Percentiles rank a stretch among this genome's conserved stretches.
Conservation (phyloP, 768 basidiomycete species). For the Lactarius evosmus region DNA sequence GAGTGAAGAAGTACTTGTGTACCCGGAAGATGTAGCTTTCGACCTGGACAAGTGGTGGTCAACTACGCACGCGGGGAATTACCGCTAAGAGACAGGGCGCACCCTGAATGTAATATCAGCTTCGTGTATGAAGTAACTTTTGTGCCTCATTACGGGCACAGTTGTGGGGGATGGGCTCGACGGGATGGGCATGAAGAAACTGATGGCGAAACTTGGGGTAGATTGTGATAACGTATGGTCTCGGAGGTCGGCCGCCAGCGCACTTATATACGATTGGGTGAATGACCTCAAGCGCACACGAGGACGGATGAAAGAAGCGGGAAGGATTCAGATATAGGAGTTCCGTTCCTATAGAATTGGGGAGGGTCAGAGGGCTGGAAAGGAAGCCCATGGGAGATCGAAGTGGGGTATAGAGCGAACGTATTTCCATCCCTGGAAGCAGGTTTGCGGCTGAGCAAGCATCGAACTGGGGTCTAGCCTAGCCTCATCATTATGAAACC, state of each 20-base stretch:
- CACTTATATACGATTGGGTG: constrained; percentile 14
- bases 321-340: constrained; percentile 1
- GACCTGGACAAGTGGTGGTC: constrained; percentile 30
- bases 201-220: background rate
- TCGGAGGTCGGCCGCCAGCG: constrained; percentile 1
- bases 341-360: constrained; percentile 1
- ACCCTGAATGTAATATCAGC: constrained; percentile 13
- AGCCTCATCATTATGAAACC: constrained; percentile 15
- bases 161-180: background rate
- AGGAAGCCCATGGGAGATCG: constrained; percentile 8
- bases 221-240: constrained; percentile 5
- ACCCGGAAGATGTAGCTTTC: constrained; percentile 16
- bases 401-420: constrained; percentile 12
- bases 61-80: background rate
- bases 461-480: constrained; percentile 6
- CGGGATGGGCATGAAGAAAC: constrained; percentile 6
- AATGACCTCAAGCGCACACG: constrained; percentile 2
- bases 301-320: constrained; percentile 3
- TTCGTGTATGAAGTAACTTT: constrained; percentile 20
- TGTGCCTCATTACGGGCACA: constrained; percentile 1
- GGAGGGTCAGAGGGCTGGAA: background rate
- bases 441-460: constrained; percentile 12
- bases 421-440: constrained; percentile 16
- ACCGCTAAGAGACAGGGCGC: background rate
- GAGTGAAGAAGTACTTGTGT: constrained; percentile 14